Conservation (phyloP, 106 monocot genomes). For the Cymbidium sinense region DNA sequence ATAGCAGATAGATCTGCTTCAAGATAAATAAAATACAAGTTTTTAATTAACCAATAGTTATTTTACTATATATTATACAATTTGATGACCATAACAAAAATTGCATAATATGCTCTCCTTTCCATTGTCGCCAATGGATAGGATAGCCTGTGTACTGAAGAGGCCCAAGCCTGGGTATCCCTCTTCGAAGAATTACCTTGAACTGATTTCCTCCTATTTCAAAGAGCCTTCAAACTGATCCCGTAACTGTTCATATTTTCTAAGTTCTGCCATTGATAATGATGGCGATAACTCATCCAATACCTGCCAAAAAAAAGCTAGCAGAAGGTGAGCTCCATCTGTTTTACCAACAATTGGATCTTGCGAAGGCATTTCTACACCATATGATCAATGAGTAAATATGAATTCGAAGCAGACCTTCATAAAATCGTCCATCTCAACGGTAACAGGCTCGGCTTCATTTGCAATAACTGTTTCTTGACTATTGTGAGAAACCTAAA, state of each 20-base stretch:
- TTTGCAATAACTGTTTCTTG: constrained; percentile 19
- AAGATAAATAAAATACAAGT: no score
- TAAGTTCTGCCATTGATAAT: constrained; percentile 61
- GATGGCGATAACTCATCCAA: constrained; percentile 78
- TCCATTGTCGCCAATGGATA: no score
- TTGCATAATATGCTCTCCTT: no score
- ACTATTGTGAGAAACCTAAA: constrained; percentile 33
- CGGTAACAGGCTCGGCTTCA: constrained; percentile 46
- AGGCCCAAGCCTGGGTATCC: no score
- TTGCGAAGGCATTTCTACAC: neutral
- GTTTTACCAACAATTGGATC: neutral
- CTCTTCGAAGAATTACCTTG: no score
- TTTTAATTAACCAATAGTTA: no score
- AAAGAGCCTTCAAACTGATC: constrained; percentile 67
- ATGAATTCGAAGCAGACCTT: constrained; percentile 34
- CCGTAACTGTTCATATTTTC: constrained; percentile 62
- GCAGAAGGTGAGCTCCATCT: neutral
- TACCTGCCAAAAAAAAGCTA: constrained; percentile 36
- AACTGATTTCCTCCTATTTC: constrained; percentile 18
- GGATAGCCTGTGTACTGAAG: no score
- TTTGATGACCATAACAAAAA: no score
- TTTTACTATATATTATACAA: no score
- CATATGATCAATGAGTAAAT: neutral
- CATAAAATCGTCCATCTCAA: constrained; percentile 79
- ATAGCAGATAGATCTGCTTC: no score